Evolutionary conservation across 225 moss, liverwort and hornwort species (phyloP).

Genomic region (Polytrichum commune): DNA sequence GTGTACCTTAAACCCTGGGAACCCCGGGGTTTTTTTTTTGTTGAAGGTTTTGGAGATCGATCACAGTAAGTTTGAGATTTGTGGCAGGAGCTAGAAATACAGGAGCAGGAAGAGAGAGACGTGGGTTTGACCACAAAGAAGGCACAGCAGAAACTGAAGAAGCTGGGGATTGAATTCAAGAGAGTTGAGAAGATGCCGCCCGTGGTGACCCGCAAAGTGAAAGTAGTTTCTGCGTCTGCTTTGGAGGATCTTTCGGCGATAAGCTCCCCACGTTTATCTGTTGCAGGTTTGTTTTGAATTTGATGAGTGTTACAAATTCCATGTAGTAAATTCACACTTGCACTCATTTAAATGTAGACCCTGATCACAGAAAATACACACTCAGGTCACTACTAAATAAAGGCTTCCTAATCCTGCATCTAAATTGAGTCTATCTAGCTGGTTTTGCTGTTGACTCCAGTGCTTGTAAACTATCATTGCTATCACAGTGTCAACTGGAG

Average conservation of each 20-base stretch:
- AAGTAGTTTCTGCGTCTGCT: slow-evolving; percentile 15
- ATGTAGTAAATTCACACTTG: neutral
- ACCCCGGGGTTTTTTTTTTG: neutral
- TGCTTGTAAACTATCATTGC: neutral
- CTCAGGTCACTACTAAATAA: no score
- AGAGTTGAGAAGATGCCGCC: slow-evolving; percentile 20
- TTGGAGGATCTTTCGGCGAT: slow-evolving; percentile 16
- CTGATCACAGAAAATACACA: no score
- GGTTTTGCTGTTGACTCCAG: neutral
- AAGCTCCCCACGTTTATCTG: slow-evolving; percentile 12
- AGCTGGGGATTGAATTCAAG: slow-evolving; percentile 32
- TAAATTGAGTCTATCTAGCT: no score
- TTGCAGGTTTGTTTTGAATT: slow-evolving; percentile 8
- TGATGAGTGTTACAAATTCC: neutral
- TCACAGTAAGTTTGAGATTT: neutral
- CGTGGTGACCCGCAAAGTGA: slow-evolving; percentile 16
- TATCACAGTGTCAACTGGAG: no score
- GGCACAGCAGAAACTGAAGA: slow-evolving; percentile 34
- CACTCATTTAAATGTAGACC: no score
- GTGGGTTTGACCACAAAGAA: slow-evolving; percentile 25
- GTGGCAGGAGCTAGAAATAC: slow-evolving; percentile 24
- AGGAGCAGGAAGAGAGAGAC: slow-evolving; percentile 34
- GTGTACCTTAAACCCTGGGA: neutral
- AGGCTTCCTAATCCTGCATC: no score
- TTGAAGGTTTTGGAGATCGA: no score